These are phyloP conservation scores for Hanseniaspora taiwanica DNA, from an alignment of 805 yeast species.

Conservation along the genomic window DNA sequence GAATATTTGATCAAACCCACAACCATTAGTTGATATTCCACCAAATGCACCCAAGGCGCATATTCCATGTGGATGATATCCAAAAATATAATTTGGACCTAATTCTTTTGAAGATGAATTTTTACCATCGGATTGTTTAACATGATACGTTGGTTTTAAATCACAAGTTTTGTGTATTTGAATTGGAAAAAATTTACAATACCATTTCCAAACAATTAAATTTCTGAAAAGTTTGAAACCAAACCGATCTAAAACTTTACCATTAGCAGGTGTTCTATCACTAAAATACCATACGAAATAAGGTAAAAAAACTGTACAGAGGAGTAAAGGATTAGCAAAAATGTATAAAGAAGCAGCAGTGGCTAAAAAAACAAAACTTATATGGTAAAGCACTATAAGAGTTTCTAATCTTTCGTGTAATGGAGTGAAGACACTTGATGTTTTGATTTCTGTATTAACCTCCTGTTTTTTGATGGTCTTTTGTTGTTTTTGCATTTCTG, in stretches of 20 bases:
- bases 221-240: slow-evolving; percentile 45
- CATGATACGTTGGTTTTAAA: slow-evolving; percentile 64
- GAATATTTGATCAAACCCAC: slow-evolving; percentile 49
- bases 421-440: too few relatives aligned
- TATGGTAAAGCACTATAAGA: slow-evolving; percentile 57
- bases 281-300: slow-evolving; percentile 46
- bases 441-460: too few relatives aligned
- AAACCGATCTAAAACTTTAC: slow-evolving; percentile 48
- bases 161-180: slow-evolving; percentile 51
- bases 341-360: slow-evolving; percentile 40
- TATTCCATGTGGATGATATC: slow-evolving; percentile 94
- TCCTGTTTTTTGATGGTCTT: too few relatives aligned
- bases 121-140: slow-evolving; percentile 10
- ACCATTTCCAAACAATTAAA: slow-evolving; percentile 51
- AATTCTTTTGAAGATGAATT: slow-evolving; percentile 22
- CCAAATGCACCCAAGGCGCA: slow-evolving; percentile 88
- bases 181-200: slow-evolving; percentile 72
- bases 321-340: slow-evolving; percentile 35
- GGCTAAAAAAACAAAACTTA: slow-evolving; percentile 51
- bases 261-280: slow-evolving; percentile 65
- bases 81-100: slow-evolving; percentile 76
- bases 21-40: slow-evolving; percentile 70
- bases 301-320: slow-evolving; percentile 51
- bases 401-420: slow-evolving; percentile 49
- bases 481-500: too few relatives aligned